These are phyloP conservation scores for Haplosporangium sp. DNA, from an alignment of 371 early-diverging fungal genomes.

Conservation along the genomic window DNA sequence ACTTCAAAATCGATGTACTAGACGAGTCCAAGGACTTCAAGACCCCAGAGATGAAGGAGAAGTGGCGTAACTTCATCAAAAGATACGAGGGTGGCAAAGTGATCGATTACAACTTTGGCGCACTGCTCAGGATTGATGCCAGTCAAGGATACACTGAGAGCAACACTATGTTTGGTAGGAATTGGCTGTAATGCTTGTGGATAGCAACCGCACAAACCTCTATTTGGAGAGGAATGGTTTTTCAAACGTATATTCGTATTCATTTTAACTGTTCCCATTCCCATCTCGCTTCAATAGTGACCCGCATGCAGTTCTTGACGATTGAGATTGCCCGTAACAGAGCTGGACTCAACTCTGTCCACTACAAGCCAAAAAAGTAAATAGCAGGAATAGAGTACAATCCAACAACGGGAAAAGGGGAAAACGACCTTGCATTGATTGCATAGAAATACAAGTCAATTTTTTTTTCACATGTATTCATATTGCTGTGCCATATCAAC, in stretches of 20 bases:
- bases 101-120: constrained; percentile 93
- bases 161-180: constrained; percentile 88
- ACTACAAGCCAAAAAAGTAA: constrained; percentile 51
- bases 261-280: background rate
- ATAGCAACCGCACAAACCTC: no score
- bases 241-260: no score
- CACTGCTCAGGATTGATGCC: constrained; percentile 82
- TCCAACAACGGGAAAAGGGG: no score
- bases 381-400: background rate
- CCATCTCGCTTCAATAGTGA: constrained; percentile 43
- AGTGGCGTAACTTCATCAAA: constrained; percentile 89
- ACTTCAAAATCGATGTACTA: constrained; percentile 70
- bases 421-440: no score
- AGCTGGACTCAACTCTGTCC: constrained; percentile 75
- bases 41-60: constrained; percentile 81
- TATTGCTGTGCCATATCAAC: no score
- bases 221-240: no score
- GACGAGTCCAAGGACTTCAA: constrained; percentile 83
- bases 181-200: background rate
- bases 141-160: constrained; percentile 83
- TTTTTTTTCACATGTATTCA: no score
- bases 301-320: constrained; percentile 86
- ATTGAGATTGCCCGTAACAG: constrained; percentile 92
- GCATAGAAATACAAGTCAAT: no score
- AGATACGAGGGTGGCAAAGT: constrained; percentile 84